Conservation (phyloP, 352 stramenopile genomes). For the Globisporangium irregulare region DNA sequence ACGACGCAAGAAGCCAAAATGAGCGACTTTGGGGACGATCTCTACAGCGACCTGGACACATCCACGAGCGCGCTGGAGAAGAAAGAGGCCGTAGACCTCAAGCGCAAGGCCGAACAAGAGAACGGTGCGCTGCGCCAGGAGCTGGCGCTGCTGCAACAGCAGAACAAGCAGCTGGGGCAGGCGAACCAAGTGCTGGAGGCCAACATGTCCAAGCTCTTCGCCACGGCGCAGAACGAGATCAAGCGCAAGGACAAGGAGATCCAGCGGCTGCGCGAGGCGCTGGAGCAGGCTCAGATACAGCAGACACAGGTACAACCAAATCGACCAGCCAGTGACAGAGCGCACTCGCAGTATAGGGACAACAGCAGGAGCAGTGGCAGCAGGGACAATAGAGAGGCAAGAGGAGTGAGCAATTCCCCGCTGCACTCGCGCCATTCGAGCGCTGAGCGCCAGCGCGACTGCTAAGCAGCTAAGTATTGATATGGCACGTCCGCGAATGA, state of each 20-base stretch:
- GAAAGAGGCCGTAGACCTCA: conserved; percentile 56
- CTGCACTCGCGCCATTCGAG: conserved; percentile 7
- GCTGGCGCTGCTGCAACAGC: conserved; percentile 57
- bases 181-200: conserved; percentile 57
- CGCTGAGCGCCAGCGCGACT: conserved; percentile 4
- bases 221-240: conserved; percentile 71
- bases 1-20: conserved; percentile 6
- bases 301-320: neutral
- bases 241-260: conserved; percentile 80
- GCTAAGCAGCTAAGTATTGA: neutral
- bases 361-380: neutral
- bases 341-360: neutral
- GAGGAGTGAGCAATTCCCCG: neutral
- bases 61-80: conserved; percentile 65
- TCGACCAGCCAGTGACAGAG: neutral
- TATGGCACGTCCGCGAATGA: neutral
- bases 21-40: conserved; percentile 36
- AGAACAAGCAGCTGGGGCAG: conserved; percentile 56
- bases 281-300: conserved; percentile 22
- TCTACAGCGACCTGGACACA: conserved; percentile 83
- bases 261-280: conserved; percentile 48
- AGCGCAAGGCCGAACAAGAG: conserved; percentile 51
- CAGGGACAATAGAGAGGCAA: neutral
- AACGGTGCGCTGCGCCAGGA: conserved; percentile 48
- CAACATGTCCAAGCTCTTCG: conserved; percentile 77